Evolutionary conservation across 345 rosid species (phyloP).

Genomic region (Theobroma cacao): DNA sequence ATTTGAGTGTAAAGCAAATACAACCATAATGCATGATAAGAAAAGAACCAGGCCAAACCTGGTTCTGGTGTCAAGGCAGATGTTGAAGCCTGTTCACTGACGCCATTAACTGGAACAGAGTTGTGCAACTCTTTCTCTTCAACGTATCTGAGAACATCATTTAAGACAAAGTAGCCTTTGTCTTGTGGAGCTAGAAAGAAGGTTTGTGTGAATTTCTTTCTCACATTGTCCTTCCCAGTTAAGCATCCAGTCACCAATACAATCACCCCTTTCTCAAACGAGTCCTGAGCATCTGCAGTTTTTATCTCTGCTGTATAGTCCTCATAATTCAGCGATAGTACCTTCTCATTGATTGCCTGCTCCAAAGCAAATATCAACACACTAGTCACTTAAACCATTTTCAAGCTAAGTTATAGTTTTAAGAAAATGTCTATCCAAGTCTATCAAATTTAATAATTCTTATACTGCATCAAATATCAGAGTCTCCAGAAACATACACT

Average conservation of each 20-base stretch:
- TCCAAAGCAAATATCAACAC: slow-evolving; percentile 9
- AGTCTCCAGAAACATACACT: not conserved
- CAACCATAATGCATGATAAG: not conserved
- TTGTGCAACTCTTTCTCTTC: slow-evolving; percentile 40
- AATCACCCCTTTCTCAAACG: slow-evolving; percentile 59
- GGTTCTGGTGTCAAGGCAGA: slow-evolving; percentile 29
- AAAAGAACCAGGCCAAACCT: slow-evolving; percentile 31
- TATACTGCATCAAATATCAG: not conserved
- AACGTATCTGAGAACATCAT: slow-evolving; percentile 66
- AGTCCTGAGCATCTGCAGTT: slow-evolving; percentile 71
- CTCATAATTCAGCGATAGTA: slow-evolving; percentile 39
- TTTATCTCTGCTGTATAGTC: slow-evolving; percentile 58
- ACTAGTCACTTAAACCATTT: not conserved
- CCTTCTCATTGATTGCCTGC: slow-evolving; percentile 50
- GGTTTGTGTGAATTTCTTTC: slow-evolving; percentile 60
- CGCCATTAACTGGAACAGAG: slow-evolving; percentile 24
- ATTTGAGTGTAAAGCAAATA: not conserved
- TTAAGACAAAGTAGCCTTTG: slow-evolving; percentile 67
- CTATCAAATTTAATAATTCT: not conserved
- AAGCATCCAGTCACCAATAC: slow-evolving; percentile 70
- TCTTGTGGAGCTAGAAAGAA: slow-evolving; percentile 82
- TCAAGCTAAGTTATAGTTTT: not conserved
- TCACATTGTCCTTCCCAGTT: slow-evolving; percentile 57
- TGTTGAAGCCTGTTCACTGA: slow-evolving; percentile 31
- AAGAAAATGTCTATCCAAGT: not conserved